Conservation (phyloP, 495 filamentous ascomycete species). For the Pyrenula aspistea region DNA sequence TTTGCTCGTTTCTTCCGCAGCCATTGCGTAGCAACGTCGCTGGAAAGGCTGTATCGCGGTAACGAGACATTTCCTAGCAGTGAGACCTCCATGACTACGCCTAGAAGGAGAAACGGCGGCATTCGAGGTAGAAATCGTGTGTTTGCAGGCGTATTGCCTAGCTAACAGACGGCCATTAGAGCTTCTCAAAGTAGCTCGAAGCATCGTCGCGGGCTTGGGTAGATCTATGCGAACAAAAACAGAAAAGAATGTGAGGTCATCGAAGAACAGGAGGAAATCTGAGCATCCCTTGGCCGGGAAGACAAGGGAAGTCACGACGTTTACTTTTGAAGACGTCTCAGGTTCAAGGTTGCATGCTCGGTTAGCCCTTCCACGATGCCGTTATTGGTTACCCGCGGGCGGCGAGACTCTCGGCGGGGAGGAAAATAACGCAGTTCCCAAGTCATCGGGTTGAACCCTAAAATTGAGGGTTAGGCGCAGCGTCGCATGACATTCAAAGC, state of each 20-base stretch:
- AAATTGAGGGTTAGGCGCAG: too few relatives aligned
- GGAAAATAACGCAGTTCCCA: too few relatives aligned
- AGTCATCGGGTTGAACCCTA: too few relatives aligned
- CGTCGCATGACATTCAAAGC: too few relatives aligned
- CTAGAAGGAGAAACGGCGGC: slow-evolving; percentile 2
- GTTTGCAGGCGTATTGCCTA: slow-evolving; percentile 2
- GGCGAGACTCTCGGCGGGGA: too few relatives aligned
- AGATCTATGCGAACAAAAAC: background rate
- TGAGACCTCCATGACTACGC: slow-evolving; percentile 26
- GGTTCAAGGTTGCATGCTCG: too few relatives aligned
- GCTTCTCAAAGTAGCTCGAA: slow-evolving; percentile 35
- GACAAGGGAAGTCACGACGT: too few relatives aligned
- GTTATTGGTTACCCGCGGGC: too few relatives aligned
- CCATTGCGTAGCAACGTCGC: slow-evolving; percentile 41
- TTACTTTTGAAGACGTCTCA: too few relatives aligned
- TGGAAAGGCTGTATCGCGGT: slow-evolving; percentile 24
- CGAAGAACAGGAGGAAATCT: slow-evolving; percentile 9
- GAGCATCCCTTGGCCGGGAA: background rate
- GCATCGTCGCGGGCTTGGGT: slow-evolving; percentile 21
- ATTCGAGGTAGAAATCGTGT: slow-evolving; percentile 5
- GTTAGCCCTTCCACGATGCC: too few relatives aligned
- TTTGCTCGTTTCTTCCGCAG: slow-evolving; percentile 40
- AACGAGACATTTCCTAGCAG: slow-evolving; percentile 28
- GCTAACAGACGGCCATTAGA: slow-evolving; percentile 37
- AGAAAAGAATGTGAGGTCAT: slow-evolving; percentile 7